These are phyloP conservation scores for Diaporthe sp. DNA, from an alignment of 2,329 filamentous ascomycete species.

Conservation along the genomic window DNA sequence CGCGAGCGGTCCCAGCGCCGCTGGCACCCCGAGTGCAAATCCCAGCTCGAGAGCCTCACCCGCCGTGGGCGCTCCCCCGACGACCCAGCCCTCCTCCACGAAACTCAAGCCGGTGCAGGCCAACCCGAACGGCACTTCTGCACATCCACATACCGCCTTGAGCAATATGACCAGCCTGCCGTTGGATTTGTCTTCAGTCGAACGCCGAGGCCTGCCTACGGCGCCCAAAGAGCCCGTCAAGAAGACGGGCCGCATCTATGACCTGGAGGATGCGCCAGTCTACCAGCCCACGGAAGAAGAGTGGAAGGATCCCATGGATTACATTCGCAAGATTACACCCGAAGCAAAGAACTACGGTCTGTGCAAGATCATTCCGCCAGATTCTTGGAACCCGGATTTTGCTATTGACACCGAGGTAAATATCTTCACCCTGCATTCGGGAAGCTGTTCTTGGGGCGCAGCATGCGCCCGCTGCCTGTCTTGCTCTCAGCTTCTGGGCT, in stretches of 20 bases:
- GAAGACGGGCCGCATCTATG: conserved; percentile 83
- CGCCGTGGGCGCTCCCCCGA: conserved; percentile 50
- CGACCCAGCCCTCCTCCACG: conserved; percentile 49
- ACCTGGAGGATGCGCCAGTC: conserved; percentile 88
- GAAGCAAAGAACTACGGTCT: conserved; percentile 91
- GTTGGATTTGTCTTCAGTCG: conserved; percentile 89
- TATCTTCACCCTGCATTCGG: neutral
- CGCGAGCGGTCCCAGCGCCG: conserved; percentile 47
- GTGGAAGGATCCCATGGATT: conserved; percentile 93
- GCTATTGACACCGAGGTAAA: conserved; percentile 96
- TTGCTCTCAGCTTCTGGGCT: neutral
- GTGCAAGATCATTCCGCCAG: conserved; percentile 94
- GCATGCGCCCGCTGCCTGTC: neutral
- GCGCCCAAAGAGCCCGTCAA: conserved; percentile 82
- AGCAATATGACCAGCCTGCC: conserved; percentile 71
- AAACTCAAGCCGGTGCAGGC: conserved; percentile 65
- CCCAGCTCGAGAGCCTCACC: conserved; percentile 67
- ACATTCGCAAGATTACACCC: conserved; percentile 90
- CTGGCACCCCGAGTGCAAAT: conserved; percentile 56
- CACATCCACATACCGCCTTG: conserved; percentile 64
- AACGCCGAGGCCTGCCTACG: conserved; percentile 87
- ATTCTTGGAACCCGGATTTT: conserved; percentile 93
- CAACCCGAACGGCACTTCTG: conserved; percentile 63
- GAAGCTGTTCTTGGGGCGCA: too few species aligned
- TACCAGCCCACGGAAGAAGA: conserved; percentile 93